These are phyloP conservation scores for Zea luxurians DNA, from an alignment of 176 grass and related monocot species.

Conservation along the genomic window DNA sequence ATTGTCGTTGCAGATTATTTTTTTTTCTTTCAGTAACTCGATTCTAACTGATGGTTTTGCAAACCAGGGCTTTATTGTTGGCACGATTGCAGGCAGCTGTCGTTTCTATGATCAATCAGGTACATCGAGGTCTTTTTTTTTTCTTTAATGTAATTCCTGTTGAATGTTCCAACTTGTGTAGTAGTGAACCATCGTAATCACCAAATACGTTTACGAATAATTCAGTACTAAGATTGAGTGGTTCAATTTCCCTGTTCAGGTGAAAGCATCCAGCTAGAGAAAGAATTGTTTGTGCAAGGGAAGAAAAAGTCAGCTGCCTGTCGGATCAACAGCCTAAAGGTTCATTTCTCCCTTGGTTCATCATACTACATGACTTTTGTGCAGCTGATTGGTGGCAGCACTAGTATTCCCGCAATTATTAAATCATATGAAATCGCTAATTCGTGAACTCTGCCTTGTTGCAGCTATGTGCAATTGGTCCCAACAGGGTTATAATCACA, in stretches of 20 bases:
- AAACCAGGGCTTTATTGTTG: conserved; percentile 82
- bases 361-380: conserved; percentile 15
- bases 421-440: conserved; percentile 26
- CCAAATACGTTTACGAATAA: neutral
- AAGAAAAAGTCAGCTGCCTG: conserved; percentile 62
- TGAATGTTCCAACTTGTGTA: neutral
- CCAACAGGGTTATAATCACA: conserved; percentile 59
- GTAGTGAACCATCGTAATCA: neutral
- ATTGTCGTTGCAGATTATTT: conserved; percentile 24
- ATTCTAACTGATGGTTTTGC: conserved; percentile 22
- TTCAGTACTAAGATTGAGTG: neutral
- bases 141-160: conserved; percentile 15
- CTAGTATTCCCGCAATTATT: neutral
- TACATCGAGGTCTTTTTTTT: conserved; percentile 15
- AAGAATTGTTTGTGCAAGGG: conserved; percentile 53
- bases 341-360: conserved; percentile 32
- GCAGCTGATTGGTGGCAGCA: neutral
- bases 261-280: conserved; percentile 60
- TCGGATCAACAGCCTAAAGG: conserved; percentile 79
- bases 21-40: conserved; percentile 1
- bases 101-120: conserved; percentile 75
- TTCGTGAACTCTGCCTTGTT: neutral
- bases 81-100: conserved; percentile 66
- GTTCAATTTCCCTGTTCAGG: conserved; percentile 35
- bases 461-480: conserved; percentile 58